phyloP scores from a whole-genome alignment of 805 yeast species.

The Naumovozyma castellii region DNA sequence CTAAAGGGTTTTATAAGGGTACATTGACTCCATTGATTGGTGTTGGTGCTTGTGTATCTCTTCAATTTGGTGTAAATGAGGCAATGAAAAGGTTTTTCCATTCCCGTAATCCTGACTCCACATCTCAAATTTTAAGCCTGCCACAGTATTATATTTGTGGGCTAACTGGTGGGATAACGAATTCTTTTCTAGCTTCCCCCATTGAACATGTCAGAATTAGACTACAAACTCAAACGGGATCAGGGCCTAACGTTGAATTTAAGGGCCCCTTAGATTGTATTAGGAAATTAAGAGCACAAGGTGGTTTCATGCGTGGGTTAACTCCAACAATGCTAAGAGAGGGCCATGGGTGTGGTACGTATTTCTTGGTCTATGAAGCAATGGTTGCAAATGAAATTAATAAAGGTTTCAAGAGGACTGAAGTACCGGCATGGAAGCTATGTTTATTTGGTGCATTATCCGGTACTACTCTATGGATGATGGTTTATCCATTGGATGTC shows the following conservation, averaged over 20 bases:
- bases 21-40: slow-evolving; percentile 89
- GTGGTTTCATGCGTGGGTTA: slow-evolving; percentile 72
- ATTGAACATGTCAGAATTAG: slow-evolving; percentile 92
- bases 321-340: slow-evolving; percentile 79
- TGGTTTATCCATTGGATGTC: slow-evolving; percentile 82
- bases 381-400: slow-evolving; percentile 48
- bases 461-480: slow-evolving; percentile 81
- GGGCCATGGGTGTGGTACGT: slow-evolving; percentile 78
- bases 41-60: slow-evolving; percentile 95
- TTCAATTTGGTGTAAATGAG: slow-evolving; percentile 92
- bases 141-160: slow-evolving; percentile 79
- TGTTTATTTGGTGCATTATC: slow-evolving; percentile 85
- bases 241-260: slow-evolving; percentile 35
- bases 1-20: slow-evolving; percentile 82
- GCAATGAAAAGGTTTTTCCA: slow-evolving; percentile 75
- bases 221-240: slow-evolving; percentile 58
- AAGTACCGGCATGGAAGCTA: slow-evolving; percentile 79
- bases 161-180: slow-evolving; percentile 86
- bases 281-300: slow-evolving; percentile 41
- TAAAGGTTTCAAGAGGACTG: slow-evolving; percentile 42
- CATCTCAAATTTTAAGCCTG: slow-evolving; percentile 33
- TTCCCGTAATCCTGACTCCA: slow-evolving; percentile 30
- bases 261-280: slow-evolving; percentile 40
- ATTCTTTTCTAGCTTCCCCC: slow-evolving; percentile 83
- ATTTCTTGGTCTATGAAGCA: slow-evolving; percentile 85